Base-by-base conservation (phyloP, 371 early-diverging fungal species). In the Circinella umbellata region DNA sequence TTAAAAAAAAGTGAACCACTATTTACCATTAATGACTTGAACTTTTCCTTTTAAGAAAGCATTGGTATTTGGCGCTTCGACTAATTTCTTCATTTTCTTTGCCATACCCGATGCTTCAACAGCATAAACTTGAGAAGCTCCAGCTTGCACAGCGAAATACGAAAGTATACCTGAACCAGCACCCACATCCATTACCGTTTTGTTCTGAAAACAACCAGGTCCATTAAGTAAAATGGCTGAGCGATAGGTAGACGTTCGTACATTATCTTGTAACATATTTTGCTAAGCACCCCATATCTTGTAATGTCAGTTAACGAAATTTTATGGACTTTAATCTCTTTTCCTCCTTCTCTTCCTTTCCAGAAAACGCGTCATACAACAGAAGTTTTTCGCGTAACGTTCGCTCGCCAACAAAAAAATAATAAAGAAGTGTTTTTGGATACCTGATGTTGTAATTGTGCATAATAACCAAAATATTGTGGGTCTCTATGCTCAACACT, bases 81-180 rank as follows among this genome's bases (percentile, higher is more conserved):
- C 79, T 47, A 99, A 76, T 70, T 89, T 90, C 69, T 89, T 80
- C 88, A 97, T 94, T 81, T 95, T 95, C 46, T 75, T 69, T 0
- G 99, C 97, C 98, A 99, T 97, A 11, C 84, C 89, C n/a, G 96
- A 96, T 4, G 98, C 99, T 77, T 99, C 99, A 9, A 99, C 92
- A 3, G 98, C 97, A 72, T 94, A 96, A 4, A 98, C 97, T 66
- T 93, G 92, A 18, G 82, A 75, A 14, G 98, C 97, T 0, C 97
- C 98, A 4, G 96, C 95, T 75, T 95, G 93, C 14, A 90, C 96
- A 15, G 98, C 94, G 78, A 98, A 97, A 78, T 93, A 98, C 7
- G 96, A 95, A 59, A 99, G 84, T 57, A 99, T 96, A 11, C 99
- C 98, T 55, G 93, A 90, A 10, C 91, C 99, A 34, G 98, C 95